Percentiles rank a stretch among this genome's conserved stretches.
phyloP scores from a whole-genome alignment of 345 rosid genomes.

The Pseudoturritis turrita region DNA sequence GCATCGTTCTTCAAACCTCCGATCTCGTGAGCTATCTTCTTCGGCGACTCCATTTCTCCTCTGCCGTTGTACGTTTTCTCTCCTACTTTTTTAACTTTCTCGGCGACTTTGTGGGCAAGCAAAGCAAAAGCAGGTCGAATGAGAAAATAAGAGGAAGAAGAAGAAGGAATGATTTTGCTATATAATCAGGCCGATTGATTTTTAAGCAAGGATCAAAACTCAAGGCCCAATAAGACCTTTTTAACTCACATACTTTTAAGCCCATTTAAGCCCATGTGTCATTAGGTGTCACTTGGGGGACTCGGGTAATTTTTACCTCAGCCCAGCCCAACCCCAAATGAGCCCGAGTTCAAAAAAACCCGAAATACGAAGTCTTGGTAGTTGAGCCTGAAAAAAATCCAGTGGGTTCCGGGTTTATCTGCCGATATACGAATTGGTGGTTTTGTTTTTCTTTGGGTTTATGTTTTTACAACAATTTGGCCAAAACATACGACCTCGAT shows the following conservation, averaged over 20 bases:
- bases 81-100: neutral
- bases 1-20: slow-evolving; percentile 63
- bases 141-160: neutral
- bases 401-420: too few relatives aligned
- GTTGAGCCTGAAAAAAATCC: too few relatives aligned
- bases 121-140: neutral
- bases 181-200: too few relatives aligned
- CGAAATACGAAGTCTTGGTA: too few relatives aligned
- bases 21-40: slow-evolving; percentile 59
- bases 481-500: too few relatives aligned
- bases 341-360: too few relatives aligned
- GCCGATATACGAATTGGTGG: too few relatives aligned
- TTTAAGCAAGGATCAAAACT: neutral
- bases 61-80: neutral
- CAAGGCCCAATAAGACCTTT: neutral
- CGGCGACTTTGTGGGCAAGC: slow-evolving; percentile 32
- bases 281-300: too few relatives aligned
- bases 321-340: too few relatives aligned
- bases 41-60: slow-evolving; percentile 49
- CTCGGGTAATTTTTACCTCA: too few relatives aligned
- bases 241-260: neutral
- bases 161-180: neutral
- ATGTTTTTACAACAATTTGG: too few relatives aligned
- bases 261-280: neutral
- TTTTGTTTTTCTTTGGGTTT: too few relatives aligned